Base-by-base conservation (phyloP, 2,329 filamentous ascomycete species). In the Phialophora chinensis region DNA sequence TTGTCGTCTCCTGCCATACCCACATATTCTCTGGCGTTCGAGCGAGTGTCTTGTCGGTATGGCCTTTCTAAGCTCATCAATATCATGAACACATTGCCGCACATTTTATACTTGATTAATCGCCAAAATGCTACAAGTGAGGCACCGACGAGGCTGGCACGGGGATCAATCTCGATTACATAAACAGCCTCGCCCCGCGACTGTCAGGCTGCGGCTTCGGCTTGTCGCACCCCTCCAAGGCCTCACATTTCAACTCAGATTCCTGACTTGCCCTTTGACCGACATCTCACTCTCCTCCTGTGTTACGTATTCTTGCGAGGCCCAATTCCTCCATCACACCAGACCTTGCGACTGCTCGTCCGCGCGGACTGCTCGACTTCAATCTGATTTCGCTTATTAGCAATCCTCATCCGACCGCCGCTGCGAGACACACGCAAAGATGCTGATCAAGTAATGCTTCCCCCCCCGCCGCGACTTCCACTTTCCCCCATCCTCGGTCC, bases 381-480 rank as follows among this genome's bases (percentile, higher is more conserved):
- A 8, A 44, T 6, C 17, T 44, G 38, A n/a, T 1, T 2, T 8
- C 17, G 38, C 38, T 44, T 44, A 20, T 44, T n/a, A 44, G 14
- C 38, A 17, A 20, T 8, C 17, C 14, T 8, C 38, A 44, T 44
- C 38, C 38, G 38, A 44, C 49, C 20, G 6, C 44, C 17, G 44
- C 20, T 8, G 20, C 49, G 29, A 55, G 23, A n/a, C 25, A n/a
- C 33, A 14, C 23, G 33, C 49, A 38, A 61, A 54, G 27, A 61
- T 54, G 59, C 59, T 61, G n/a, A 61, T 61, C 59, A 61, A 61
- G 59, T 61, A 61, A 61, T 61, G 29, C 38, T 25, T 42, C 11
- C 20, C 17, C 10, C 20, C 17, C 31, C 31, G 3, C 42, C 27
- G 12, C 44, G 12, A 42, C 42, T 35, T 50, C 14, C 38, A 8